These are phyloP conservation scores for Picea glauca DNA, from an alignment of 75 land plant species.

Conservation along the genomic window DNA sequence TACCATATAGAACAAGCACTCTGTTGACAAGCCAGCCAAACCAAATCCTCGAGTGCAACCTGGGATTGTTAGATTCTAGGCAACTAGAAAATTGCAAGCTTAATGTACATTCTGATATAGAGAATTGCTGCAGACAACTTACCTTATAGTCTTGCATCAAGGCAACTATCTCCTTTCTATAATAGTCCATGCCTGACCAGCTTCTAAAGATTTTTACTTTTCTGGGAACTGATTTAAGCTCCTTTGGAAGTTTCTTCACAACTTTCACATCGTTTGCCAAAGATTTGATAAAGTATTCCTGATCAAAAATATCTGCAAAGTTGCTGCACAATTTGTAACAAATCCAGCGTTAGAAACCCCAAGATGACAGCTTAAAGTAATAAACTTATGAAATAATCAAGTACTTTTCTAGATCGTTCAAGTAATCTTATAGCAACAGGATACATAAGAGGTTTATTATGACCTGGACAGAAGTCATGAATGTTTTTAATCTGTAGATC, in stretches of 20 bases:
- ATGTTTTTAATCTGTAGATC: too few species aligned
- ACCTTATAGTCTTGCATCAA: constrained; percentile 79
- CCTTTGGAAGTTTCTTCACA: constrained; percentile 77
- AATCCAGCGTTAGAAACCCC: background rate
- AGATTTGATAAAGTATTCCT: constrained; percentile 67
- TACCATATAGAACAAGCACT: background rate
- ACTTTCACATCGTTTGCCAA: constrained; percentile 69
- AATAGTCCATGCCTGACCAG: constrained; percentile 90
- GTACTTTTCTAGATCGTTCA: background rate
- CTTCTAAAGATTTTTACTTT: constrained; percentile 77
- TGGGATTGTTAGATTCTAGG: too few species aligned
- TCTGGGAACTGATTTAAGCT: constrained; percentile 46
- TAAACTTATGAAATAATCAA: background rate
- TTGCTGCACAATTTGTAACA: constrained; percentile 50
- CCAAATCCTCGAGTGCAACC: too few species aligned
- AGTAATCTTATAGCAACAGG: background rate
- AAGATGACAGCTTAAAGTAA: background rate
- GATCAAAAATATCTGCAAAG: constrained; percentile 93
- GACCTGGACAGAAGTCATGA: too few species aligned
- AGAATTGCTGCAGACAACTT: background rate
- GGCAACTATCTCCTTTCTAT: constrained; percentile 60
- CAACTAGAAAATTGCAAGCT: background rate
- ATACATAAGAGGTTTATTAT: background rate
- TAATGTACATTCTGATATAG: background rate
- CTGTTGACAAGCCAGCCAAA: background rate